A percentile compares a stretch with the other conserved stretches of the same genome.
phyloP scores from a whole-genome alignment of 2,329 filamentous ascomycete species.

The Aspergillus sp. region DNA sequence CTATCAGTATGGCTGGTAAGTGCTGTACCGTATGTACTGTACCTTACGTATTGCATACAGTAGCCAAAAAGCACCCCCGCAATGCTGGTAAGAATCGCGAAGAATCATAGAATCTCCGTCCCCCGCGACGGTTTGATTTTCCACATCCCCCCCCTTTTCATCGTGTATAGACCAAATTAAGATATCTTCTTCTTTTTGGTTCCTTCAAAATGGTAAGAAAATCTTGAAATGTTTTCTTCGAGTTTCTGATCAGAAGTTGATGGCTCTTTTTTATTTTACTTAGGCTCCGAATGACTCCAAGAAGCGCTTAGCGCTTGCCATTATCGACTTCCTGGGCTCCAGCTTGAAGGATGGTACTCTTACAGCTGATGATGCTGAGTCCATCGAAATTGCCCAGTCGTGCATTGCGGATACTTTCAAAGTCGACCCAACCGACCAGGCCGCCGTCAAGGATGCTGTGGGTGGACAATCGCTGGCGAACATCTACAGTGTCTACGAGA shows the following conservation, averaged over 20 bases:
- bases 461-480: slow-evolving; percentile 81
- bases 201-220: slow-evolving; percentile 15
- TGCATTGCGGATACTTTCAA: slow-evolving; percentile 96
- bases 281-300: slow-evolving; percentile 50
- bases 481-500: slow-evolving; percentile 96
- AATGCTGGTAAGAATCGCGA: neutral
- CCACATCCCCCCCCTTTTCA: slow-evolving; percentile 1
- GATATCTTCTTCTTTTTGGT: neutral
- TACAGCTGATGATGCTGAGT: slow-evolving; percentile 81
- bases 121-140: slow-evolving; percentile 8
- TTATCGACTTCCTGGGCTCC: slow-evolving; percentile 87
- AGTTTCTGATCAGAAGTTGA: neutral
- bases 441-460: slow-evolving; percentile 69
- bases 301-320: slow-evolving; percentile 92
- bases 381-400: slow-evolving; percentile 87
- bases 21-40: too few species aligned
- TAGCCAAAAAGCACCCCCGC: slow-evolving; percentile 8
- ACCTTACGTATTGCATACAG: neutral
- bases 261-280: neutral
- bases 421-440: slow-evolving; percentile 75
- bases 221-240: neutral
- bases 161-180: neutral
- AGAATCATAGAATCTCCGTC: neutral
- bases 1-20: too few species aligned
- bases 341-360: slow-evolving; percentile 87